Evolutionary conservation across 768 basidiomycete species (phyloP), one percentile per base, ranked within the genome.

Genomic region (Phylloporus sp.): DNA sequence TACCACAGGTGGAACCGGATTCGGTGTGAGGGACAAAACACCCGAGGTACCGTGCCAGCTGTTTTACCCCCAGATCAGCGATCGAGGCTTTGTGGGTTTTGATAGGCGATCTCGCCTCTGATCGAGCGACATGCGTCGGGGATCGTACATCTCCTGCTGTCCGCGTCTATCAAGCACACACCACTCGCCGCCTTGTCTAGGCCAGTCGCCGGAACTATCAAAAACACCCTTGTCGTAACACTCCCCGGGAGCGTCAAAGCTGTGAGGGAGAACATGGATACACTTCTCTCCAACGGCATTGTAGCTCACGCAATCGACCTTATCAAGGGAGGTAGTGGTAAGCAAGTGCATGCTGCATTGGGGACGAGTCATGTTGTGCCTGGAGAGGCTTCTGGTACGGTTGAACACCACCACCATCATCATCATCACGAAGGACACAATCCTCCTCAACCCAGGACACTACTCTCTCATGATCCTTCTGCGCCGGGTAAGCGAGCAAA

Each of bases 1-100:
- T 56, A 88, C 89, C 6, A 88, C 88, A 0, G 92, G 92, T 16
- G 92, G 92, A 5, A 95, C 92, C 1, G 92, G 92, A 7, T 92
- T 93, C 61, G 88, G 91, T 1, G 73, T 79, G 27, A 73, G 87
- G 57, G 92, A 95, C 68, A 71, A 75, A 39, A 95, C 92, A 5
- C 92, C 92, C 34, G 91, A 95, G 78, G 91, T 88, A 43, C 16
- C 12, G 45, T 42, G n/a, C n/a, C 40, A 41, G 31, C n/a, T 12
- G 38, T 36, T 32, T 40, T 23, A 9, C 23, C 20, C 11, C 15
- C 20, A n/a, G 22, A 35, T 26, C 11, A 8, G 12, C 27, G 2
- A 36, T 26, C 20, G 38, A 23, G 5, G 24, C 8, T 18, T 34
- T 47, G 8, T 35, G 43, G 18, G 11, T n/a, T 34, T 16, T 35